phyloP scores from a whole-genome alignment of 441 rosid genomes.

The Pelargonium cotyledonis region DNA sequence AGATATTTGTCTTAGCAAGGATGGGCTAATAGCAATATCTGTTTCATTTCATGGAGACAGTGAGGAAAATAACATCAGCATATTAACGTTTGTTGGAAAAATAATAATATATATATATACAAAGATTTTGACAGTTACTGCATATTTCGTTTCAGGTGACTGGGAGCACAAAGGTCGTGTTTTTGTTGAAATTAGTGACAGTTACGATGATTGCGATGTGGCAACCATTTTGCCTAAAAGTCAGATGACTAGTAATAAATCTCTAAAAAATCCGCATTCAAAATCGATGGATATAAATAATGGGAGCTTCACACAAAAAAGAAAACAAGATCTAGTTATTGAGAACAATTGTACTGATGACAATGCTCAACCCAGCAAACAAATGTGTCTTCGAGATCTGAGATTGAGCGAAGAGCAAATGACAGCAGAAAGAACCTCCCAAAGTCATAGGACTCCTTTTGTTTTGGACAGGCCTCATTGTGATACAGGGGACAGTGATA shows the following conservation, averaged over 20 bases:
- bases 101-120: too few relatives aligned
- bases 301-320: neutral
- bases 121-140: neutral
- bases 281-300: neutral
- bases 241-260: neutral
- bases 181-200: neutral
- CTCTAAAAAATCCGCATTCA: neutral
- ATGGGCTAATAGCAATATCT: too few relatives aligned
- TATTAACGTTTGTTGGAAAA: too few relatives aligned
- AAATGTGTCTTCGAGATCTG: neutral
- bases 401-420: neutral
- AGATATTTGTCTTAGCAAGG: too few relatives aligned
- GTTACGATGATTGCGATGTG: neutral
- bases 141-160: neutral
- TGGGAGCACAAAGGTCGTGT: neutral
- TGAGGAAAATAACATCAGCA: too few relatives aligned
- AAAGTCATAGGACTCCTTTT: neutral
- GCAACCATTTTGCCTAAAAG: neutral
- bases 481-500: neutral
- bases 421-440: neutral
- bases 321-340: neutral
- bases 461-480: neutral
- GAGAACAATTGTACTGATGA: neutral
- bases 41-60: too few relatives aligned
- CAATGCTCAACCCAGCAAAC: neutral